Conservation (phyloP, 148 eudicot species). For the Cornus kousa region DNA sequence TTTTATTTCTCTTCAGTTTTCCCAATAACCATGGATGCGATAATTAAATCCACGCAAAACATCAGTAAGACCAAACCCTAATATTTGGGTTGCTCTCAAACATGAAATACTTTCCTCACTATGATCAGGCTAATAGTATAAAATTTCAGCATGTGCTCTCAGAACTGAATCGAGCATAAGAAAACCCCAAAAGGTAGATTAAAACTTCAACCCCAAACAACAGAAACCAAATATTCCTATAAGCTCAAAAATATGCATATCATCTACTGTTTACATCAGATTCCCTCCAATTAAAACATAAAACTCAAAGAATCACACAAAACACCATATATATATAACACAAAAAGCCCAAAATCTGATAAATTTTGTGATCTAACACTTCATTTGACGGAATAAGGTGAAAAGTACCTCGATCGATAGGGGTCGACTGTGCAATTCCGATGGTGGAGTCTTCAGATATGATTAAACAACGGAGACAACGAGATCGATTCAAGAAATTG, state of each 20-base stretch:
- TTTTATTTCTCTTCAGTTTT: not conserved
- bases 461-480: not conserved
- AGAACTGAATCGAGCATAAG: not conserved
- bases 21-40: not conserved
- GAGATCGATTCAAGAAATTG: slow-evolving; percentile 10
- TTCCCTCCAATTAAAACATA: slow-evolving; percentile 1
- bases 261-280: not conserved
- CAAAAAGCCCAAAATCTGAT: not conserved
- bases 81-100: not conserved
- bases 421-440: slow-evolving; percentile 16
- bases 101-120: not conserved
- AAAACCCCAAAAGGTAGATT: not conserved
- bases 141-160: not conserved
- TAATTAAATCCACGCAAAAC: not conserved
- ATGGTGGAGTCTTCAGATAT: not conserved
- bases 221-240: not conserved
- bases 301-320: not conserved
- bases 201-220: not conserved
- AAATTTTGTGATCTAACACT: slow-evolving; percentile 4
- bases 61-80: slow-evolving; percentile 11
- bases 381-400: slow-evolving; percentile 6
- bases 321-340: not conserved
- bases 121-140: not conserved
- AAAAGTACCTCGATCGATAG: slow-evolving; percentile 22
- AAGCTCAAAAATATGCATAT: slow-evolving; percentile 5